Evolutionary conservation across 2,329 filamentous ascomycete genomes (phyloP), one percentile per base, ranked within the genome.

Genomic region (Fusarium sp.): DNA sequence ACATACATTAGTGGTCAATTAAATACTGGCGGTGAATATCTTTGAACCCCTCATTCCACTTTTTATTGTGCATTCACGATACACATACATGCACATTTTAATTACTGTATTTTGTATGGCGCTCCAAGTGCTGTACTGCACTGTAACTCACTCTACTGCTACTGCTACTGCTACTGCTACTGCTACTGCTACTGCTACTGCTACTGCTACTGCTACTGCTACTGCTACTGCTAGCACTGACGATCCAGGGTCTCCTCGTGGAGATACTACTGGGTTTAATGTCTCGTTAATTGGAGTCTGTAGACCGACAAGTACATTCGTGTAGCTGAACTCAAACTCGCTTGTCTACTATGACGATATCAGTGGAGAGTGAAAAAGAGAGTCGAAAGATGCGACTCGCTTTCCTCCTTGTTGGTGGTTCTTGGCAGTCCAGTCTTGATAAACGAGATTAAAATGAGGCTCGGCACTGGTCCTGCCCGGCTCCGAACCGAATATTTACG

Each of bases 221-320:
- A 21, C 21, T 21, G 21, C 21, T 21, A 23, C 21, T 54, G 59
- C 46, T 50, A 34, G 42, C 53, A 43, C 42, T 67, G 62, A 43
- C 30, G 67, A 70, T 71, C 63, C 59, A 70, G 67, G 67, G 67
- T 70, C 63, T 64, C 18, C 23, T 46, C 58, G 52, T 67, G 53
- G 62, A 58, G 64, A 45, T 60, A 18, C 16, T 28, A 44, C 60
- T 10, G 34, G 28, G 57, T 48, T 46, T 53, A 44, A 26, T 26
- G 42, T 45, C 41, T 51, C 23, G 31, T 12, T 28, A 26, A 26
- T 21, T 37, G n/a, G 18, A 16, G 18, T 23, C 31, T 13, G 18
- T 30, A 49, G 31, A 50, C 8, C 16, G 14, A 31, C 43, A 12
- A 25, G 62, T 66, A 49, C 21, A 42, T 26, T 59, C 28, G 42